These are phyloP conservation scores for Euphorbia lathyris DNA, from an alignment of 345 rosid species.

Conservation along the genomic window DNA sequence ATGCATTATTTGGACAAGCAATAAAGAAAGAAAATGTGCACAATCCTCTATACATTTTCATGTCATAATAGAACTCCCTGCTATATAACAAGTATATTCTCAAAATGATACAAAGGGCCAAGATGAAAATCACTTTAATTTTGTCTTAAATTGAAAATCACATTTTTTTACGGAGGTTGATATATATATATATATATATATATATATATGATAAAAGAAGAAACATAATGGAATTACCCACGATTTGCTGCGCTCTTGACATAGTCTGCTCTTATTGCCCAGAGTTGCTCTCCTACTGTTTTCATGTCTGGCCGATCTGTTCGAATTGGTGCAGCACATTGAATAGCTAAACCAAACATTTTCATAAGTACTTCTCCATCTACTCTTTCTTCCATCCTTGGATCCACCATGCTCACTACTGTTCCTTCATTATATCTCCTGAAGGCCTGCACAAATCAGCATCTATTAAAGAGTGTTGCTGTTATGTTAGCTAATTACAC, in stretches of 20 bases:
- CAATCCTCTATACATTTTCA: neutral
- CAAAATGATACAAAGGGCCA: neutral
- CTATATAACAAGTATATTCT: neutral
- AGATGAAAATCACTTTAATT: neutral
- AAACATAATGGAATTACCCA: constrained; percentile 8
- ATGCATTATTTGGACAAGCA: no score
- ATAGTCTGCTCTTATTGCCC: constrained; percentile 84
- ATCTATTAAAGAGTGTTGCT: neutral
- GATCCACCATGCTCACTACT: constrained; percentile 57
- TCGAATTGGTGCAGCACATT: constrained; percentile 81
- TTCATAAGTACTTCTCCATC: constrained; percentile 45
- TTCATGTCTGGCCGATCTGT: constrained; percentile 85
- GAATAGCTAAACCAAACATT: constrained; percentile 71
- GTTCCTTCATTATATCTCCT: constrained; percentile 60
- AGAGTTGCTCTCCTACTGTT: constrained; percentile 71
- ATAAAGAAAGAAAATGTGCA: neutral
- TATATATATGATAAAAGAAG: neutral
- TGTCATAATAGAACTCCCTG: neutral
- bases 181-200: no score
- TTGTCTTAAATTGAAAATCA: neutral
- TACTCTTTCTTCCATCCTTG: constrained; percentile 51
- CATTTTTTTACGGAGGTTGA: no score
- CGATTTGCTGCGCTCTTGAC: constrained; percentile 38
- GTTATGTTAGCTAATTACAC: neutral
- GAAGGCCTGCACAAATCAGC: constrained; percentile 56